Conservation (phyloP, 768 basidiomycete genomes). For the Galerina sulciceps region DNA sequence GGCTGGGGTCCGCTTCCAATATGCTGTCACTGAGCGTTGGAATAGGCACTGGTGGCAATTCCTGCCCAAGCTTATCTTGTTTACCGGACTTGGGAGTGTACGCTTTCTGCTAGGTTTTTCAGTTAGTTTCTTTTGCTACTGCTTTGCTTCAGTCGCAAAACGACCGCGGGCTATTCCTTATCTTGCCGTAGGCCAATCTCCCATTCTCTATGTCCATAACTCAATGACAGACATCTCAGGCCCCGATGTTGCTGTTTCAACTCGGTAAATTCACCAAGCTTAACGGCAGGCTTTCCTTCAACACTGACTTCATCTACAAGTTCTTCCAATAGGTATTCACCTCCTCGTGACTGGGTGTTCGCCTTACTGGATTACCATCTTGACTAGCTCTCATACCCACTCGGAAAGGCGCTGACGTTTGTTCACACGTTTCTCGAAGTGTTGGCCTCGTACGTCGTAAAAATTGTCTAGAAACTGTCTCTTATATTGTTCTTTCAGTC, state of each 20-base stretch:
- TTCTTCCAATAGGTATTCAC: background rate
- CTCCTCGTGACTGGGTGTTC: too few relatives aligned
- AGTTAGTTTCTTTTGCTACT: background rate
- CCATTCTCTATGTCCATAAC: background rate
- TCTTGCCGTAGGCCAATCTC: background rate
- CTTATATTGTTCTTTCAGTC: background rate
- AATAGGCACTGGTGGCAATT: slow-evolving; percentile 1
- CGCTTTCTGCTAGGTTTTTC: background rate
- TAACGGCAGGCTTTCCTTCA: background rate
- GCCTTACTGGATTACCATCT: too few relatives aligned
- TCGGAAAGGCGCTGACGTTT: too few relatives aligned
- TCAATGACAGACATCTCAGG: background rate
- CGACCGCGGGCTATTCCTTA: background rate
- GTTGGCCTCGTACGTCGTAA: too few relatives aligned
- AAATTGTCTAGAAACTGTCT: background rate
- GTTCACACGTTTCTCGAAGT: too few relatives aligned
- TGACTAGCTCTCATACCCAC: too few relatives aligned
- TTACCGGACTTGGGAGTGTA: slow-evolving; percentile 5
- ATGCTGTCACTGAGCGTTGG: too few relatives aligned
- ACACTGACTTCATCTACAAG: background rate
- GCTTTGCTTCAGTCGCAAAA: background rate
- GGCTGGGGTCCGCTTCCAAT: too few relatives aligned
- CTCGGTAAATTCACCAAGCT: background rate
- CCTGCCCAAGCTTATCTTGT: slow-evolving; percentile 1
- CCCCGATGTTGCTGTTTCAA: background rate